phyloP scores from a whole-genome alignment of 768 basidiomycete species.

The Aureoboletus auriporus region DNA sequence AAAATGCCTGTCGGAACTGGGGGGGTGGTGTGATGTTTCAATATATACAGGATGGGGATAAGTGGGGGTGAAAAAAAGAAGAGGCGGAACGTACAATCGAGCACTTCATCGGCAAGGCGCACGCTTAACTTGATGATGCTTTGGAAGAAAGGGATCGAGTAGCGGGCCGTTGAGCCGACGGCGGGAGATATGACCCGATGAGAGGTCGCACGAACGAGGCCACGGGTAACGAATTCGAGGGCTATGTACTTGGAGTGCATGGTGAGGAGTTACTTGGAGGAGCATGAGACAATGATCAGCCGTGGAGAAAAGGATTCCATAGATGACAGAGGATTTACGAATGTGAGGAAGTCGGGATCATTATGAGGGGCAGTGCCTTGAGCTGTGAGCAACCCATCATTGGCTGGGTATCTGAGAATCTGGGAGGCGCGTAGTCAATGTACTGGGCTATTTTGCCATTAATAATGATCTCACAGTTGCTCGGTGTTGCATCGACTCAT shows the following conservation, averaged over 20 bases:
- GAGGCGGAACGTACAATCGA: constrained; percentile 39
- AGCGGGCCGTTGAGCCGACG: constrained; percentile 53
- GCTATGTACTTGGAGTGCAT: constrained; percentile 79
- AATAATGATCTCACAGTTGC: constrained; percentile 41
- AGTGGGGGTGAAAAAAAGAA: not conserved
- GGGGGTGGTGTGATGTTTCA: too few relatives aligned
- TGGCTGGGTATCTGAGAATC: constrained; percentile 73
- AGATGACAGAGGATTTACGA: constrained; percentile 38
- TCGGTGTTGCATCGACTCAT: constrained; percentile 67
- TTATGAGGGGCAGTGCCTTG: constrained; percentile 87
- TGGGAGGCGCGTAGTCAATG: not conserved
- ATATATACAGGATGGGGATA: not conserved
- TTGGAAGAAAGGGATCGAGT: constrained; percentile 86
- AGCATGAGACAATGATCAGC: constrained; percentile 40
- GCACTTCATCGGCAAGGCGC: constrained; percentile 42
- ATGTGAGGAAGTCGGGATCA: constrained; percentile 78
- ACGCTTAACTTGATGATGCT: constrained; percentile 67
- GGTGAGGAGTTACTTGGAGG: constrained; percentile 73
- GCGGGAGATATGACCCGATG: constrained; percentile 75
- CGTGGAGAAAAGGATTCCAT: not conserved
- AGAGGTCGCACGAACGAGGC: constrained; percentile 74
- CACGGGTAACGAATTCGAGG: constrained; percentile 72
- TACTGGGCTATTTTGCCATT: too few relatives aligned
- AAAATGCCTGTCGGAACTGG: constrained; percentile 65
- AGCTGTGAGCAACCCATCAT: constrained; percentile 40